Conservation (phyloP, 352 stramenopile genomes). For the Globisporangium cederbergense region DNA sequence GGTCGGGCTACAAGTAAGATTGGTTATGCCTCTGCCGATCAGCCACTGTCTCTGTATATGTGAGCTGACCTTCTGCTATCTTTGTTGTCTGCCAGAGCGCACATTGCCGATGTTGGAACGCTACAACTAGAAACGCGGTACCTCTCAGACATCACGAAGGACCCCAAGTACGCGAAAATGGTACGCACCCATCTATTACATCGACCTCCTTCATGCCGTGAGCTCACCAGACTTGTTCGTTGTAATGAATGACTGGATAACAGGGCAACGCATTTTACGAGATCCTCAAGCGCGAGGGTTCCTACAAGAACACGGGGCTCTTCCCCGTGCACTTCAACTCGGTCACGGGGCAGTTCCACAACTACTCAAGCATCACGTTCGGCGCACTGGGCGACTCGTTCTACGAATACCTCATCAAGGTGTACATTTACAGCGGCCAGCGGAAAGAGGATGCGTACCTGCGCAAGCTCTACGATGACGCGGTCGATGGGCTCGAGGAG, state of each 20-base stretch:
- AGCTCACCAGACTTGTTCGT: background rate
- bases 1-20: slow-evolving; percentile 35
- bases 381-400: slow-evolving; percentile 95
- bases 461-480: slow-evolving; percentile 91
- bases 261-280: slow-evolving; percentile 78
- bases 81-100: slow-evolving; percentile 27
- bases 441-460: slow-evolving; percentile 55
- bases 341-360: slow-evolving; percentile 25
- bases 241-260: background rate
- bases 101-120: slow-evolving; percentile 82
- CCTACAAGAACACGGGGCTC: slow-evolving; percentile 78
- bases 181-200: slow-evolving; percentile 18
- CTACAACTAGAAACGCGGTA: slow-evolving; percentile 83
- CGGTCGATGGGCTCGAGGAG: slow-evolving; percentile 92
- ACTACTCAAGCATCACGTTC: slow-evolving; percentile 76
- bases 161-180: slow-evolving; percentile 67
- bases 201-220: too few species aligned
- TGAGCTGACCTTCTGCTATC: background rate
- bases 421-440: slow-evolving; percentile 95
- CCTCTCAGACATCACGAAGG: slow-evolving; percentile 73
- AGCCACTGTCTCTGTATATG: background rate
- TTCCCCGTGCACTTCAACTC: slow-evolving; percentile 85
- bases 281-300: slow-evolving; percentile 66
- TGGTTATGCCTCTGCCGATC: background rate
- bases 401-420: slow-evolving; percentile 99